Conservation (phyloP, 352 stramenopile species). For the Phytophthora sp. region DNA sequence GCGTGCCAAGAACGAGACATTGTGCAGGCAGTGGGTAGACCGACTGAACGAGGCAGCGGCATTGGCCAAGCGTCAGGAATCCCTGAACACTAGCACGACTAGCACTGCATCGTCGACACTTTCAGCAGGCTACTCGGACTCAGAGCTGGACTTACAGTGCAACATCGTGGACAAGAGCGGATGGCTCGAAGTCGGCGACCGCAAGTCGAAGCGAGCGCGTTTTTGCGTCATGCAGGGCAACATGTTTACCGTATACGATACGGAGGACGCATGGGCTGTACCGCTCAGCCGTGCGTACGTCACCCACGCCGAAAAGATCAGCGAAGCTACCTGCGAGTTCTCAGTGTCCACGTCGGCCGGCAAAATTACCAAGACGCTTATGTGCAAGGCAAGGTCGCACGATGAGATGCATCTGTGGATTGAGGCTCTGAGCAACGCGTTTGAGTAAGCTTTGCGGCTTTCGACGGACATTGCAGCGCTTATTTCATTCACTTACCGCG, state of each 20-base stretch:
- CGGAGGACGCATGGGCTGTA: slow-evolving; percentile 81
- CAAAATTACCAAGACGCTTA: slow-evolving; percentile 75
- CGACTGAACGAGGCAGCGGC: slow-evolving; percentile 70
- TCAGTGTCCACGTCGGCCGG: slow-evolving; percentile 66
- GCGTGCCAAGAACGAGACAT: slow-evolving; percentile 76
- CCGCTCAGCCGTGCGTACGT: slow-evolving; percentile 81
- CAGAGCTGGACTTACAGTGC: slow-evolving; percentile 67
- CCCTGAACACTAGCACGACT: slow-evolving; percentile 72
- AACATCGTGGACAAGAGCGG: slow-evolving; percentile 85
- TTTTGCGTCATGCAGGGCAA: slow-evolving; percentile 82
- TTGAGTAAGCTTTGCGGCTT: slow-evolving; percentile 44
- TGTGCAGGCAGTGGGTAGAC: slow-evolving; percentile 79
- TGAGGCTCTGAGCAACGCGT: slow-evolving; percentile 59
- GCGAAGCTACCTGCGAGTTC: slow-evolving; percentile 63
- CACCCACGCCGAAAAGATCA: slow-evolving; percentile 70
- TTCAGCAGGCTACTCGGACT: slow-evolving; percentile 71
- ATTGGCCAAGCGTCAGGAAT: slow-evolving; percentile 79
- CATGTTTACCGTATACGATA: slow-evolving; percentile 88
- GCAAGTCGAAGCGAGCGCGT: slow-evolving; percentile 73
- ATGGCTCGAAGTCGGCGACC: slow-evolving; percentile 79
- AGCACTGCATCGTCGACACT: slow-evolving; percentile 74
- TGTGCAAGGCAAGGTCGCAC: slow-evolving; percentile 67
- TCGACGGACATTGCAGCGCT: slow-evolving; percentile 21
- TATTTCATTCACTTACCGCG: slow-evolving; percentile 23
- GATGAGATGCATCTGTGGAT: slow-evolving; percentile 85